These are phyloP conservation scores for Aspergillus incahuasiensis DNA, from an alignment of 495 filamentous ascomycete genomes.

Conservation along the genomic window DNA sequence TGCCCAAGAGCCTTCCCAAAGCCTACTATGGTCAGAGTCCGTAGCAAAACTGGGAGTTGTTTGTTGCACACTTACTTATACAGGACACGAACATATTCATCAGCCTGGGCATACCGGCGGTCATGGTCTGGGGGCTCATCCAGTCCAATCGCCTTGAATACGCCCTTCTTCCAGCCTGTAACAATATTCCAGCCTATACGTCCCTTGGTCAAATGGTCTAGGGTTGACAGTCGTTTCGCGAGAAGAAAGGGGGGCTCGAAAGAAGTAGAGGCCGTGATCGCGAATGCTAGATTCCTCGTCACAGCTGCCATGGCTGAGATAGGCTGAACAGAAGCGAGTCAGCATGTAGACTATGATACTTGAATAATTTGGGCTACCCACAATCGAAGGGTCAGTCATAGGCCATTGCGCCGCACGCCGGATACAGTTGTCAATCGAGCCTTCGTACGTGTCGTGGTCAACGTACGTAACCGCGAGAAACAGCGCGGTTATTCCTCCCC, in stretches of 20 bases:
- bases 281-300: slow-evolving; percentile 45
- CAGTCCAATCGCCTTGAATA: slow-evolving; percentile 46
- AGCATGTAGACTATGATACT: too few species aligned
- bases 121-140: slow-evolving; percentile 50
- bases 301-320: slow-evolving; percentile 47
- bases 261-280: slow-evolving; percentile 47
- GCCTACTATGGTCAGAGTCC: slow-evolving; percentile 20
- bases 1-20: slow-evolving; percentile 60
- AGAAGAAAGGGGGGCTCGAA: slow-evolving; percentile 56
- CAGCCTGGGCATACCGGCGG: slow-evolving; percentile 54
- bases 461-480: slow-evolving; percentile 60
- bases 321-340: slow-evolving; percentile 19
- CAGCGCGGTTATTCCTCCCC: slow-evolving; percentile 54
- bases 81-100: slow-evolving; percentile 55
- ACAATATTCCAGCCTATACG: slow-evolving; percentile 64
- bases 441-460: slow-evolving; percentile 53
- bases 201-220: slow-evolving; percentile 57
- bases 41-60: background rate
- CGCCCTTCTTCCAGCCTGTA: slow-evolving; percentile 54
- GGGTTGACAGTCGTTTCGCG: slow-evolving; percentile 54
- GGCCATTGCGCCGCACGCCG: slow-evolving; percentile 53
- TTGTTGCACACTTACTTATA: slow-evolving; percentile 40
- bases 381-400: slow-evolving; percentile 50
- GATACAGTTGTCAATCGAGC: slow-evolving; percentile 45
- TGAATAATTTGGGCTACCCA: slow-evolving; percentile 26